Percentiles rank a stretch among this genome's conserved stretches.
Conservation (phyloP, 257 asterid species). For the Nicotiana knightiana region DNA sequence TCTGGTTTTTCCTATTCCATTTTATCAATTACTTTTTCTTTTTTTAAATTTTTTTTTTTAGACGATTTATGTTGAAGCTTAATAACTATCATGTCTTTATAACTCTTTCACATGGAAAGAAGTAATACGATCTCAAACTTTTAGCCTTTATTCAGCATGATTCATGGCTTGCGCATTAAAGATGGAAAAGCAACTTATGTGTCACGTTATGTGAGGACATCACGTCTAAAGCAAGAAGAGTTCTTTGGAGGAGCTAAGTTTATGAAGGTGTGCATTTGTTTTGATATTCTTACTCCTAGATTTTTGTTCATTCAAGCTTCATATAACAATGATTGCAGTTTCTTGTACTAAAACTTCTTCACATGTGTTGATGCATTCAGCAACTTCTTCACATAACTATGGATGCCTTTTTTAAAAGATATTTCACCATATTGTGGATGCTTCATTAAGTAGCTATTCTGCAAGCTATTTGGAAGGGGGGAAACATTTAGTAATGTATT, state of each 20-base stretch:
- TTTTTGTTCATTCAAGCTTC: background rate
- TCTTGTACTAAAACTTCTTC: background rate
- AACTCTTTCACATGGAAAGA: background rate
- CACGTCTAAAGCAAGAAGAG: conserved; percentile 87
- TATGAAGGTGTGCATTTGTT: conserved; percentile 54
- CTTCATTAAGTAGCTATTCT: background rate
- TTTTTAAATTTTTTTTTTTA: background rate
- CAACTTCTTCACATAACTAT: background rate
- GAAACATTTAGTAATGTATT: background rate
- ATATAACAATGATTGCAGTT: background rate
- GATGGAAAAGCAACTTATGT: conserved; percentile 92
- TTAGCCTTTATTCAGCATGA: conserved; percentile 53
- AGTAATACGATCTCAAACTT: conserved; percentile 2
- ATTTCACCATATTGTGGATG: background rate
- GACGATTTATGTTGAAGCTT: background rate
- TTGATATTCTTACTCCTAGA: background rate
- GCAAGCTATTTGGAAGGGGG: background rate
- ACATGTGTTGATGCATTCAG: background rate
- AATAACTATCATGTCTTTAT: background rate
- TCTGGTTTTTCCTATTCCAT: background rate
- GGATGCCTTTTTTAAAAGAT: background rate
- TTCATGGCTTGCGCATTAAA: conserved; percentile 89
- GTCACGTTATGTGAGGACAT: conserved; percentile 89
- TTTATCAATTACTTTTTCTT: background rate
- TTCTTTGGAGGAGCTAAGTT: conserved; percentile 72